Percentiles rank a stretch among this genome's conserved stretches.
These are phyloP conservation scores for Cercospora berteroae DNA, from an alignment of 2,329 filamentous ascomycete species.

Conservation along the genomic window DNA sequence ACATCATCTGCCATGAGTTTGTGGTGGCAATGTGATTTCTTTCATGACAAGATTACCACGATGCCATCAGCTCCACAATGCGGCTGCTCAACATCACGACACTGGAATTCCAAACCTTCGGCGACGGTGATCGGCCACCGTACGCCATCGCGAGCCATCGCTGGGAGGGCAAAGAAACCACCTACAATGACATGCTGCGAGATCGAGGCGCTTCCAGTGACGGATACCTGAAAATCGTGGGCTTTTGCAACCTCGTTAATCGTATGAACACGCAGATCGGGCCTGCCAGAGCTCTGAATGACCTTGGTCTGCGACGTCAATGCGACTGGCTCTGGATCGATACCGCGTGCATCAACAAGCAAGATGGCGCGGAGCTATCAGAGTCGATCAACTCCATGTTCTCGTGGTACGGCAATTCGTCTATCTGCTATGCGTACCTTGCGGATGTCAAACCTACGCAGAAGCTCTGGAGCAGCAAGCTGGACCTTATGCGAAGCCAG, in stretches of 20 bases:
- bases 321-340: conserved; percentile 6
- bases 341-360: conserved; percentile 4
- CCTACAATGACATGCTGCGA: neutral
- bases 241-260: neutral
- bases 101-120: conserved; percentile 1
- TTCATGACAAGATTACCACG: neutral
- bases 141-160: conserved; percentile 8
- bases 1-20: neutral
- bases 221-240: neutral
- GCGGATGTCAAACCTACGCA: neutral
- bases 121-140: neutral
- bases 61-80: neutral
- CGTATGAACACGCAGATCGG: neutral
- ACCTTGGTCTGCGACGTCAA: neutral
- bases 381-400: conserved; percentile 7
- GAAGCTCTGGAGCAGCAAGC: neutral
- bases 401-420: neutral
- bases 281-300: neutral
- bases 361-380: neutral
- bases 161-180: conserved; percentile 4
- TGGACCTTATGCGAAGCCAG: neutral
- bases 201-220: neutral
- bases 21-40: neutral
- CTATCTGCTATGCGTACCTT: conserved; percentile 1
- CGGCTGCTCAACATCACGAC: conserved; percentile 9